These are phyloP conservation scores for Dryas drummondii DNA, from an alignment of 306 rosid species.

Conservation along the genomic window DNA sequence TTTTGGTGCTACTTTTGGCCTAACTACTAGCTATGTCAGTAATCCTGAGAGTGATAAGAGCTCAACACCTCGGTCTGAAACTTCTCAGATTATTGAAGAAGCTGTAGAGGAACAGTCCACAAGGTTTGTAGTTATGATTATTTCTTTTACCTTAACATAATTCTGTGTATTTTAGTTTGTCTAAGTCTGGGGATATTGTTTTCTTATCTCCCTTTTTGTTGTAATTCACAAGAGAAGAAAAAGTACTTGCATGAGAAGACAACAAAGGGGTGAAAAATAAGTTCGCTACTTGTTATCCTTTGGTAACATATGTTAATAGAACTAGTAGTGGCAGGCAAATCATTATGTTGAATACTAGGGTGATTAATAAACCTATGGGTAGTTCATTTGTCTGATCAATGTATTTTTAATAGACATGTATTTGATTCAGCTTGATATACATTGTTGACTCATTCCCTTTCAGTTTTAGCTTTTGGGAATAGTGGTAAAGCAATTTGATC, in stretches of 20 bases:
- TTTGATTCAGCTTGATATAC: neutral
- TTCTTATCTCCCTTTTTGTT: neutral
- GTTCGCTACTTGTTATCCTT: neutral
- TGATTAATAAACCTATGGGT: neutral
- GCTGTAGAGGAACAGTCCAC: slow-evolving; percentile 56
- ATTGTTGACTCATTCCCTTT: neutral
- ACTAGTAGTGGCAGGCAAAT: neutral
- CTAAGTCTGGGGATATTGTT: slow-evolving; percentile 12
- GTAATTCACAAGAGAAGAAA: no score
- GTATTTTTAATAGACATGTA: neutral
- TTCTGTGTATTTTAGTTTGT: neutral
- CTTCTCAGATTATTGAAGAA: slow-evolving; percentile 71
- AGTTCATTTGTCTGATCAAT: neutral
- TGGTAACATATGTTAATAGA: neutral
- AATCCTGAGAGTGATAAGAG: slow-evolving; percentile 64
- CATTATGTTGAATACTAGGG: neutral
- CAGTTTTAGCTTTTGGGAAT: neutral
- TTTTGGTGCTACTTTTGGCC: slow-evolving; percentile 74
- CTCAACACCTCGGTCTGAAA: slow-evolving; percentile 67
- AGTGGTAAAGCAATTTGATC: neutral
- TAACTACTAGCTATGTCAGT: slow-evolving; percentile 40
- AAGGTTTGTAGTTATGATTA: slow-evolving; percentile 54
- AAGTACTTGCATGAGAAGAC: no score
- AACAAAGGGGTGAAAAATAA: neutral
- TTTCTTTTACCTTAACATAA: slow-evolving; percentile 5